Conservation (phyloP, 306 rosid genomes). For the Phaseolus lunatus region DNA sequence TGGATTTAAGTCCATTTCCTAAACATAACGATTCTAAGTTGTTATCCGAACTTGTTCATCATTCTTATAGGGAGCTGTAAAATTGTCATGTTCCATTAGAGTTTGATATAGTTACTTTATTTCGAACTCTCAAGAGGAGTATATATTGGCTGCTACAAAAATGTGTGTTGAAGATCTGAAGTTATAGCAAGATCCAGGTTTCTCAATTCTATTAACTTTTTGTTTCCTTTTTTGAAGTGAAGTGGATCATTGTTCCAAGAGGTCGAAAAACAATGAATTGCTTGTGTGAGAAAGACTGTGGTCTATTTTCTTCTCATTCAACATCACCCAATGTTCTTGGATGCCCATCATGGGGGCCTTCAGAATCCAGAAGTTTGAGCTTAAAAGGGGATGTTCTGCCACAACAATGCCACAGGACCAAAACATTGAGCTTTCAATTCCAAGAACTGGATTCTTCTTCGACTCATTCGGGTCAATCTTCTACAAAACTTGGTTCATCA, state of each 20-base stretch:
- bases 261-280: constrained; percentile 51
- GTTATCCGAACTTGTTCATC: background rate
- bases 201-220: background rate
- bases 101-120: constrained; percentile 2
- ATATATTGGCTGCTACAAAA: background rate
- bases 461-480: constrained; percentile 64
- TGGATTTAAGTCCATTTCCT: background rate
- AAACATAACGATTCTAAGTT: background rate
- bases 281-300: constrained; percentile 46
- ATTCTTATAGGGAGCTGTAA: background rate
- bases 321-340: constrained; percentile 36
- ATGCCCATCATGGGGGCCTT: constrained; percentile 47
- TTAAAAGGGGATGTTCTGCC: constrained; percentile 60
- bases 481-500: constrained; percentile 54
- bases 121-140: constrained; percentile 5
- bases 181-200: constrained; percentile 41
- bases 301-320: constrained; percentile 45
- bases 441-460: constrained; percentile 72
- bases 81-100: constrained; percentile 12
- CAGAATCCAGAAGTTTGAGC: constrained; percentile 54
- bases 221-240: constrained; percentile 33
- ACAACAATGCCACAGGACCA: constrained; percentile 55
- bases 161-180: background rate
- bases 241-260: constrained; percentile 35
- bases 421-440: constrained; percentile 56